Base-by-base conservation (phyloP, 257 asterid species). In the Asclepias syriaca region DNA sequence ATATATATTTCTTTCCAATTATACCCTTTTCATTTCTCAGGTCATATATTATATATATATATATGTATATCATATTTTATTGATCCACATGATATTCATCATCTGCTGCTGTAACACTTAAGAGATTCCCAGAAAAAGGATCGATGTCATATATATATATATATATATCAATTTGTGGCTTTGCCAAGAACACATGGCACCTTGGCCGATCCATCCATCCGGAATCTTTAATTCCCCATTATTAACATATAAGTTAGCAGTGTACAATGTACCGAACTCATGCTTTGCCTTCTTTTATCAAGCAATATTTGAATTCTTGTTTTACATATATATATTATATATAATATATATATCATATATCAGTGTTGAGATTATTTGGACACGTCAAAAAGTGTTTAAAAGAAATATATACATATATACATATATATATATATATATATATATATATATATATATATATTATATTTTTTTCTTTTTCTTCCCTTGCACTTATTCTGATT, bases 11-110 rank as follows among this genome's bases (percentile, higher is more conserved):
- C 64, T 60, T 27, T 29, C 74, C 65, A 54, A 16, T 55, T 49
- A 34, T 21, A 40, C 69, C 68, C 74, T 68, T 68, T 59, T 16
- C 74, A 15, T 46, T 37, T 45, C 58, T 60, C 32, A 27, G 61
- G 22, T 60, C 37, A 19, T 50, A 50, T 50, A 50, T 51, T 51
- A 51, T 1, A 19, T 51, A 51, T 16, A 51, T 34, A 34, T 34
- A 34, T 34, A 34, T 34, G 0, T 34, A 4, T 34, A 34, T 54
- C 37, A 54, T 69, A 27, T 59, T 59, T 13, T 59, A 27, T 59
- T 59, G 65, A 19, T 8, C 34, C 39, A 59, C 8, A 27, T 59
- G 65, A 59, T 27, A 34, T 69, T 69, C 14, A 68, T 49, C 49
- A 15, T 45, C 27, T 51, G 27, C 16, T 65, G 5, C 46, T 56